Evolutionary conservation across 345 rosid species (phyloP).

Genomic region (Gossypium stocksii): DNA sequence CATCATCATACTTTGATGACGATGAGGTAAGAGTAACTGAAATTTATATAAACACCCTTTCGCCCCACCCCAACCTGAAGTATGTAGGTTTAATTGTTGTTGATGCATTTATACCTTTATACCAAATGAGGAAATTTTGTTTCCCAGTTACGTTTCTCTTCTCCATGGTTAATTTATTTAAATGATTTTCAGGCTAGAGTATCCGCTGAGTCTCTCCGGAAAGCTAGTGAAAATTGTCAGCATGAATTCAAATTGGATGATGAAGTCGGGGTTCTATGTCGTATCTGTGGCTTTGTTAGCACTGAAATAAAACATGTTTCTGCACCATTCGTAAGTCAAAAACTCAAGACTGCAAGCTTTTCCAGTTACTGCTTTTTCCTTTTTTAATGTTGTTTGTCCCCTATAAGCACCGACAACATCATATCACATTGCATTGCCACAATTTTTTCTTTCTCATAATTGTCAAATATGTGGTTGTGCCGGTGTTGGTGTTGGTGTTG

Average conservation of each 20-base stretch:
- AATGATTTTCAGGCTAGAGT: constrained; percentile 39
- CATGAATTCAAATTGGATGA: constrained; percentile 66
- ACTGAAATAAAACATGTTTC: constrained; percentile 71
- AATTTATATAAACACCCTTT: background rate
- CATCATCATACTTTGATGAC: constrained; percentile 73
- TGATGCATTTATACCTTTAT: background rate
- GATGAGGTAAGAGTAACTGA: constrained; percentile 45
- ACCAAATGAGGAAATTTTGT: background rate
- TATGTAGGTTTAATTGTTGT: background rate
- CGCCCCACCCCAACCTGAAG: background rate
- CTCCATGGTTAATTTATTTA: constrained; percentile 16
- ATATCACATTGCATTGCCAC: background rate
- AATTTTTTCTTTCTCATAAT: background rate
- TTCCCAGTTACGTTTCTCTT: background rate
- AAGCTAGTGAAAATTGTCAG: constrained; percentile 41
- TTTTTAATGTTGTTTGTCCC: background rate
- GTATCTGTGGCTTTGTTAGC: constrained; percentile 59
- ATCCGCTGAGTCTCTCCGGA: constrained; percentile 33
- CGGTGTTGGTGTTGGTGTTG: background rate
- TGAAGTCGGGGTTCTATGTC: constrained; percentile 76
- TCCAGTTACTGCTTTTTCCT: background rate
- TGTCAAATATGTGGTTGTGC: background rate
- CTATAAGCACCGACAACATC: background rate
- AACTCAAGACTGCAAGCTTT: background rate
- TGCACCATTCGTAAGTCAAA: constrained; percentile 78